These are phyloP conservation scores for Xerocomus minutiporus DNA, from an alignment of 1,284 basidiomycete genomes.

Conservation along the genomic window DNA sequence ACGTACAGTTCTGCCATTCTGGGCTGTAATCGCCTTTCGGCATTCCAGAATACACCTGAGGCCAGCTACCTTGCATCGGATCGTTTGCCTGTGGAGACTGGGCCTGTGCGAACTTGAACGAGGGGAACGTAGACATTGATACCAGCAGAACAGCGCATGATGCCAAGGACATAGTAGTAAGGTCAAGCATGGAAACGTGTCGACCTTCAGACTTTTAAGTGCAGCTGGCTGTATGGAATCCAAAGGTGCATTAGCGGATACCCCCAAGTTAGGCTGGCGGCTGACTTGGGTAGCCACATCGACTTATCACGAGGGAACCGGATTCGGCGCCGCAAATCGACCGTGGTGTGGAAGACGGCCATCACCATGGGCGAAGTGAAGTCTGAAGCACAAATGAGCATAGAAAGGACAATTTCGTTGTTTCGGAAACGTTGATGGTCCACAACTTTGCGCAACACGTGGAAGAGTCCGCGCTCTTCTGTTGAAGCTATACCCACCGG, in stretches of 20 bases:
- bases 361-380: neutral
- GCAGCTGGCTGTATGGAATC: neutral
- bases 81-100: slow-evolving; percentile 8
- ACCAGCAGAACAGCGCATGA: slow-evolving; percentile 5
- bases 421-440: slow-evolving; percentile 3
- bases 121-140: neutral
- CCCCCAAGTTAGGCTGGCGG: neutral
- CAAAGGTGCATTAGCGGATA: neutral
- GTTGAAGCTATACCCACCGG: neutral
- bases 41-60: slow-evolving; percentile 28
- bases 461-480: slow-evolving; percentile 1
- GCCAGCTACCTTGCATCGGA: slow-evolving; percentile 20
- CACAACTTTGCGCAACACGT: neutral
- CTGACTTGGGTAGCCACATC: neutral
- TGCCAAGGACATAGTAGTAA: slow-evolving; percentile 8
- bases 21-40: slow-evolving; percentile 46
- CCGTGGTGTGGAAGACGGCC: neutral
- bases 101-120: neutral
- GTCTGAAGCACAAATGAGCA: neutral
- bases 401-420: neutral
- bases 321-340: neutral
- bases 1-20: slow-evolving; percentile 59
- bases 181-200: too few relatives aligned
- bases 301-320: neutral
- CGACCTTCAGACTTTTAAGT: neutral